These are phyloP conservation scores for Arachis hypogaea DNA, from an alignment of 306 rosid genomes.

Conservation along the genomic window DNA sequence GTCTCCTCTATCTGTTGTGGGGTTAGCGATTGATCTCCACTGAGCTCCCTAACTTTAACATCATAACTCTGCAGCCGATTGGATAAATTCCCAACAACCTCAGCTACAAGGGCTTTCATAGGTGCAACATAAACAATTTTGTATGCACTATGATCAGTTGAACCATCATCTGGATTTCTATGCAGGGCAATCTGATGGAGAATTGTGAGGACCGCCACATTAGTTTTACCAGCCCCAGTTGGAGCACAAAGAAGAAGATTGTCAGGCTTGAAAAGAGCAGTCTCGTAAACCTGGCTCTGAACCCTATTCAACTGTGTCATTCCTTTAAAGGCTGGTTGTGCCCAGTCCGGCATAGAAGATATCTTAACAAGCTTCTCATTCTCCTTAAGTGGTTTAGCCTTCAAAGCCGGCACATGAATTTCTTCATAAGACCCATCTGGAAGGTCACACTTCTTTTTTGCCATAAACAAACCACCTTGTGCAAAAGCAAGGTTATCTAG, in stretches of 20 bases:
- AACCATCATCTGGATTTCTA: constrained; percentile 78
- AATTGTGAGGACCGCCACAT: constrained; percentile 92
- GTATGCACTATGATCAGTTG: constrained; percentile 64
- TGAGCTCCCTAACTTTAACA: constrained; percentile 84
- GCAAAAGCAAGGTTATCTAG: constrained; percentile 77
- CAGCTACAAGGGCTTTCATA: constrained; percentile 99
- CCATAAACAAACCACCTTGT: constrained; percentile 72
- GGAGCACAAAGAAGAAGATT: constrained; percentile 92
- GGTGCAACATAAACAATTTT: constrained; percentile 97
- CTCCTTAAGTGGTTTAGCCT: constrained; percentile 68
- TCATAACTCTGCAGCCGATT: constrained; percentile 89
- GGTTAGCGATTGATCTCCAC: constrained; percentile 92
- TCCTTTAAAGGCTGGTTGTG: constrained; percentile 89
- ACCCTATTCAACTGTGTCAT: constrained; percentile 94
- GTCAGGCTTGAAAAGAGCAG: constrained; percentile 75
- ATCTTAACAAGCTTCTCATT: constrained; percentile 75
- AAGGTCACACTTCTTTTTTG: constrained; percentile 71
- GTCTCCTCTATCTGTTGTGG: constrained; percentile 96
- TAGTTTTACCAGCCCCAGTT: constrained; percentile 99
- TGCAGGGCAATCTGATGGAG: constrained; percentile 86
- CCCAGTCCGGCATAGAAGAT: constrained; percentile 90
- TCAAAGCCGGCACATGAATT: constrained; percentile 86
- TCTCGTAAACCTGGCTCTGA: constrained; percentile 86
- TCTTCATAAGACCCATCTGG: constrained; percentile 94
- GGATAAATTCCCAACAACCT: constrained; percentile 93